Evolutionary conservation across 2,329 filamentous ascomycete genomes (phyloP).

Genomic region (Proliferodiscus dingleyae): DNA sequence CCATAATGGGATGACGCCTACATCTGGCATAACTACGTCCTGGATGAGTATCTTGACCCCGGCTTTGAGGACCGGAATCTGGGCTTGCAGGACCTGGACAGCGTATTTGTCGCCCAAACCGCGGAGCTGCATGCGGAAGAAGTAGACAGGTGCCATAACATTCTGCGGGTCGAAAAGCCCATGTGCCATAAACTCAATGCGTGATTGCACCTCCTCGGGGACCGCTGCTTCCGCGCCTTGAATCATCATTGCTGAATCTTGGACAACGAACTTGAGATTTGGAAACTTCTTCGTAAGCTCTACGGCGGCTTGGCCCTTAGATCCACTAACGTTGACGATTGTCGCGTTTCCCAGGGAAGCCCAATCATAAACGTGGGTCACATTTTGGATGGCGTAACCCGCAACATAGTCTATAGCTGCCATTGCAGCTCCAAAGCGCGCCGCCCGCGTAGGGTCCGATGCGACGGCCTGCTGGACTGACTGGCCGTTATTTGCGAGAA

Average conservation of each 20-base stretch:
- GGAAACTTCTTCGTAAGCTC: constrained; percentile 23
- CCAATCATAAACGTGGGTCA: background rate
- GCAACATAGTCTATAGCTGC: background rate
- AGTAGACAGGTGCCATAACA: constrained; percentile 32
- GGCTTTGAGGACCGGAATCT: too few relatives aligned
- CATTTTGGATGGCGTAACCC: background rate
- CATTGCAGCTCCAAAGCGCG: background rate
- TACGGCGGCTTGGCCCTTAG: constrained; percentile 21
- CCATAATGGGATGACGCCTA: too few relatives aligned
- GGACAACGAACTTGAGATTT: constrained; percentile 25
- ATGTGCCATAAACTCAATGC: constrained; percentile 25
- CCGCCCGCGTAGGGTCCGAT: background rate
- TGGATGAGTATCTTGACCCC: too few relatives aligned
- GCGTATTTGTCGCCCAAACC: too few relatives aligned
- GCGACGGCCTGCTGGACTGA: background rate
- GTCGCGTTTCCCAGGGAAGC: background rate
- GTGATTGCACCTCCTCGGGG: background rate
- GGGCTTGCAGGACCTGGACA: too few relatives aligned
- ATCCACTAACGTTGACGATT: constrained; percentile 22
- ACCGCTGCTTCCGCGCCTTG: background rate
- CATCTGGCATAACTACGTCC: too few relatives aligned
- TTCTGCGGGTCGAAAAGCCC: constrained; percentile 38
- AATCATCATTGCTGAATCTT: constrained; percentile 18
- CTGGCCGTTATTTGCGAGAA: background rate
- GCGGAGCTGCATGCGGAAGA: too few relatives aligned